Evolutionary conservation across 2,329 filamentous ascomycete species (phyloP), one percentile per base, ranked within the genome.

Genomic region (Cladophialophora immunda): DNA sequence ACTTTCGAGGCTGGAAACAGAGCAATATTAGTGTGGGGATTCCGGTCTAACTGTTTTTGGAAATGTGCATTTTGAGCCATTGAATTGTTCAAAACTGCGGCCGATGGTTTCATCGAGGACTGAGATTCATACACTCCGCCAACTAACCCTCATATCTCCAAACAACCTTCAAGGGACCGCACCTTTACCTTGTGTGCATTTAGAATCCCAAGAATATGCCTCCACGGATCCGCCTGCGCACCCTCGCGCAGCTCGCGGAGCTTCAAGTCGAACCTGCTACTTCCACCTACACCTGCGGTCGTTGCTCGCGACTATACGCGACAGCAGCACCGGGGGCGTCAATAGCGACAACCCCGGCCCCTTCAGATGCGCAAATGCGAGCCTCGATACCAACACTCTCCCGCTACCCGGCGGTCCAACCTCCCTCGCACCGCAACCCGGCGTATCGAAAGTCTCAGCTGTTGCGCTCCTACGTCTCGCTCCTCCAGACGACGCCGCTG

Each of bases 371-470:
- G 29, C 83, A 85, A 71, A 83, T 82, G 68, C 57, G 62, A 27
- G 47, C 75, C 62, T 80, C 82, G 1, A 73, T 76, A 62, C 75
- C 80, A 6, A 80, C 83, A 34, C 80, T 87, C 25, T 76, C 81
- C 34, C 81, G 82, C 74, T 85, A 83, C 72, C 84, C 86, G 60
- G 76, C 89, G 0, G 90, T 89, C 0, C 93, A 97, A 79, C 94
- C 94, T 2, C 93, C 92, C 3, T 97, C 92, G 62, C 91, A 96
- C 77, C 92, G 94, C 77, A 91, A 90, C 22, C 87, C 94, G 55
- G 91, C 97, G 77, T 90, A 90, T 75, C 91, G 94, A 78, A 97
- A 98, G 82, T 90, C 93, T 17, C 95, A 99, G 80, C 85, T 98
- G 22, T 87, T 91, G 72, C 89, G 94, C 65, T 89, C 91, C 74